Evolutionary conservation across 75 land plant genomes (phyloP).

Genomic region (Cupressus sempervirens): DNA sequence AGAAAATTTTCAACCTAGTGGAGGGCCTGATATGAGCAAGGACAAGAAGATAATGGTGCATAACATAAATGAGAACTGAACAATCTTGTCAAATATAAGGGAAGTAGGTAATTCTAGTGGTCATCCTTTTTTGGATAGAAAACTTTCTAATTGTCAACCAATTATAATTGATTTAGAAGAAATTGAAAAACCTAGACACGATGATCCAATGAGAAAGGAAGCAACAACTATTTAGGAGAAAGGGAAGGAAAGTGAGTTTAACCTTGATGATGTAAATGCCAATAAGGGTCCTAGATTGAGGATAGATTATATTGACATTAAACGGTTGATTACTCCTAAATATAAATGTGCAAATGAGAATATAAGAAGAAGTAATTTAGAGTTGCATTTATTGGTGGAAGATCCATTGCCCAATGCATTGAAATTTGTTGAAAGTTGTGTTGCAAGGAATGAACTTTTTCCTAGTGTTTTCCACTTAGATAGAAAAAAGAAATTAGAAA

Average conservation of each 20-base stretch:
- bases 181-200: not conserved
- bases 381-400: constrained; percentile 12
- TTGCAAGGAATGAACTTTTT: not conserved
- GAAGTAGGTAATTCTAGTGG: not conserved
- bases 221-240: not conserved
- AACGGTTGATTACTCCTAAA: not conserved
- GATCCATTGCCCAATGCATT: constrained; percentile 19
- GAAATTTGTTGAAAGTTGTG: not conserved
- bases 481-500: not conserved
- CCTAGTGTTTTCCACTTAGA: not conserved
- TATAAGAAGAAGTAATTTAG: constrained; percentile 1
- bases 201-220: not conserved
- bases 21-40: not conserved
- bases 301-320: not conserved
- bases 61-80: not conserved
- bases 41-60: not conserved
- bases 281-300: not conserved
- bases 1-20: not conserved
- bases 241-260: not conserved
- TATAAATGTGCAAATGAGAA: not conserved
- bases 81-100: not conserved
- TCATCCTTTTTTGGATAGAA: not conserved
- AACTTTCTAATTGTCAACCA: not conserved
- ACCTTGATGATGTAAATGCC: not conserved
- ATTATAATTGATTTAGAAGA: not conserved